These are phyloP conservation scores for Candida nanaspora DNA, from an alignment of 805 yeast genomes.

Conservation along the genomic window DNA sequence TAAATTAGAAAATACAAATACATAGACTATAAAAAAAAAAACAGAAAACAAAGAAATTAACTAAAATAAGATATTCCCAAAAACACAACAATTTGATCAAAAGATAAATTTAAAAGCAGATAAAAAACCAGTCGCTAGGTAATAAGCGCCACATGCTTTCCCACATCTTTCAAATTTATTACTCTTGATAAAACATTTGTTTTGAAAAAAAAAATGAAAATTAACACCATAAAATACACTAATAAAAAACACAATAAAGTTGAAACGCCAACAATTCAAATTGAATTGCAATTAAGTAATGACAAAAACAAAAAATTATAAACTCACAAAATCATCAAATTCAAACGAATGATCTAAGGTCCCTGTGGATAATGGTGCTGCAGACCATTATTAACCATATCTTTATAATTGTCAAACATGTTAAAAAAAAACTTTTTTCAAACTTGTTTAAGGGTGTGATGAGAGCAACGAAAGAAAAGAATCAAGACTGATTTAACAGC, in stretches of 20 bases:
- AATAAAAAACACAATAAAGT: no score
- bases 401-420: no score
- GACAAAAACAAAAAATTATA: not conserved
- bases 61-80: not conserved
- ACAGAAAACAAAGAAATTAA: conserved; percentile 6
- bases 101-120: not conserved
- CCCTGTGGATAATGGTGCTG: conserved; percentile 32
- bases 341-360: conserved; percentile 20
- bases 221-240: no score
- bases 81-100: conserved; percentile 5
- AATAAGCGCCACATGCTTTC: not conserved
- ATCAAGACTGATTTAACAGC: conserved; percentile 1
- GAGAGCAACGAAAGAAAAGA: not conserved
- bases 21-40: no score
- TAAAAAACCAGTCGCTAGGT: not conserved
- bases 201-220: no score
- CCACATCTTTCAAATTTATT: no score
- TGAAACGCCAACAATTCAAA: no score
- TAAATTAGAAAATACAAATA: no score
- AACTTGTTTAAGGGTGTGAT: no score
- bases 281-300: not conserved
- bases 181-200: no score
- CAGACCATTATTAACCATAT: conserved; percentile 29
- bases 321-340: conserved; percentile 21
- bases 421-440: not conserved